These are phyloP conservation scores for Oehlia diaphana DNA, from an alignment of 192 early-diverging fungal species.

Conservation along the genomic window DNA sequence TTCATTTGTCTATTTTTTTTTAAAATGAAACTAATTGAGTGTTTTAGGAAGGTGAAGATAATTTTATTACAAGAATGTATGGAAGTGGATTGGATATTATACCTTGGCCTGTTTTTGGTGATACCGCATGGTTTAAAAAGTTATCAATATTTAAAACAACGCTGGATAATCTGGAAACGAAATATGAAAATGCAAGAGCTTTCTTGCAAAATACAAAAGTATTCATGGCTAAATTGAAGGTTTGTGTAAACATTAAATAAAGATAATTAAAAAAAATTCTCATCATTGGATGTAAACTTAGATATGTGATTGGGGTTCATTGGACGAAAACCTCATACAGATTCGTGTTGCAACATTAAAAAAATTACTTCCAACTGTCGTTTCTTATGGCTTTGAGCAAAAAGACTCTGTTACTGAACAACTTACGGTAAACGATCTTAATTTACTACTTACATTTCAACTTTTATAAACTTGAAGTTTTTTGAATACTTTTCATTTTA, in stretches of 20 bases:
- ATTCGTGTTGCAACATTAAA: neutral
- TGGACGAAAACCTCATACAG: no score
- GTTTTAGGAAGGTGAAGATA: constrained; percentile 17
- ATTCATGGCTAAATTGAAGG: constrained; percentile 11
- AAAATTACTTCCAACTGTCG: neutral
- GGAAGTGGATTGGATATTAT: neutral
- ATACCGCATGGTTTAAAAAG: neutral
- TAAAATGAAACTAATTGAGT: no score
- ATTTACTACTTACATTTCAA: neutral
- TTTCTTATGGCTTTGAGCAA: constrained; percentile 9
- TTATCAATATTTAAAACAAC: no score
- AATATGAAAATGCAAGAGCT: constrained; percentile 18
- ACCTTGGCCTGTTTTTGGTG: constrained; percentile 22
- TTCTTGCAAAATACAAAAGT: constrained; percentile 20
- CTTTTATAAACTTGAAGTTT: no score
- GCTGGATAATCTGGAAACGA: no score
- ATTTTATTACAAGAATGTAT: constrained; percentile 22
- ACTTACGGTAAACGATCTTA: neutral
- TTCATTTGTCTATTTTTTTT: no score
- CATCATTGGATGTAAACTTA: no score
- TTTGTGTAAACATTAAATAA: no score
- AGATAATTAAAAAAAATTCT: no score
- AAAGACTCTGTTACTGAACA: constrained; percentile 9
- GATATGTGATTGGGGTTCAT: constrained; percentile 25
- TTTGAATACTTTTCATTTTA: neutral